Evolutionary conservation across 305 asterid genomes (phyloP).

Genomic region (Fraxinus ornus): DNA sequence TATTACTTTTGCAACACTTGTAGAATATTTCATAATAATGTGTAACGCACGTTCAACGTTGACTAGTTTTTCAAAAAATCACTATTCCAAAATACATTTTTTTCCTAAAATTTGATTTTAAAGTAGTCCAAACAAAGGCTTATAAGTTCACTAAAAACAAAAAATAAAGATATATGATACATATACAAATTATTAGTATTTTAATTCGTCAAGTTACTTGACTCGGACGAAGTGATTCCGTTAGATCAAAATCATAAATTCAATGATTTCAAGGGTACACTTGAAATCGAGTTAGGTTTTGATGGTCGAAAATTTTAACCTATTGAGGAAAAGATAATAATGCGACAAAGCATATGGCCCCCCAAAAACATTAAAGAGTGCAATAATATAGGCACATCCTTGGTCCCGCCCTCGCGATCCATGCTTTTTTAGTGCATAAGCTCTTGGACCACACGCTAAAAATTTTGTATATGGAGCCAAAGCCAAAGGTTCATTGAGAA

Average conservation of each 20-base stretch:
- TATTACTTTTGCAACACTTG: not conserved
- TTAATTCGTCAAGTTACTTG: not conserved
- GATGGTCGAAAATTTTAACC: not conserved
- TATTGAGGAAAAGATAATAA: not conserved
- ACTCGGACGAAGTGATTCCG: not conserved
- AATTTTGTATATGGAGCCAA: slow-evolving; percentile 1
- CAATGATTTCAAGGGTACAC: not conserved
- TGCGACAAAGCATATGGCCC: not conserved
- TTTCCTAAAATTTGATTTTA: not conserved
- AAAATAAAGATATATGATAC: not conserved
- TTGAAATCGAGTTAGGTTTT: not conserved
- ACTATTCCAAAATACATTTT: too few species aligned
- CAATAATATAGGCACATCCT: not conserved
- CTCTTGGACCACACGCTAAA: slow-evolving; percentile 8
- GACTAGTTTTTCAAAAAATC: too few species aligned
- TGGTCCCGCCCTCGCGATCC: not conserved
- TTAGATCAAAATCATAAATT: not conserved
- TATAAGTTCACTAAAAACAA: not conserved
- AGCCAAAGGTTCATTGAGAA: not conserved
- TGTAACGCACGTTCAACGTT: not conserved
- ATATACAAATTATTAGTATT: not conserved
- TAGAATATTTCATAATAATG: too few species aligned
- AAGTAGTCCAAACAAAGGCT: too few species aligned
- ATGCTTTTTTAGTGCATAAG: not conserved
- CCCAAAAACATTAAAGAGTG: not conserved